Percentiles rank a stretch among this genome's conserved stretches.
phyloP scores from a whole-genome alignment of 306 rosid genomes.

The Elaeagnus macrophylla region DNA sequence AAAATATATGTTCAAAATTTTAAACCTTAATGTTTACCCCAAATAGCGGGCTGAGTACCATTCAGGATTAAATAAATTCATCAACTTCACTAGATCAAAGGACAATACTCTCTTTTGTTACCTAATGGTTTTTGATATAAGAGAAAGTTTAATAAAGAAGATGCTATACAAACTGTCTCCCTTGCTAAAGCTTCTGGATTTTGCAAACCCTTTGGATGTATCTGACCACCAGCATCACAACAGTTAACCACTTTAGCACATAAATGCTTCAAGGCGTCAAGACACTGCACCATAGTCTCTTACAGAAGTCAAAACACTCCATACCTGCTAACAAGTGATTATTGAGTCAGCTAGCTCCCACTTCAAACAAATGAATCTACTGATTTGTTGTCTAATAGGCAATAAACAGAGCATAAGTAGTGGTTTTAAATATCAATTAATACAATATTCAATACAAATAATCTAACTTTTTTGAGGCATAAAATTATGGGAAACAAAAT shows the following conservation, averaged over 20 bases:
- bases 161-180: constrained; percentile 73
- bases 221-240: constrained; percentile 39
- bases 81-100: background rate
- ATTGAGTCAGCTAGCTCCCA: background rate
- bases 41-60: no score
- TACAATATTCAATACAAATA: no score
- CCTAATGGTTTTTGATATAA: constrained; percentile 13
- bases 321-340: constrained; percentile 44
- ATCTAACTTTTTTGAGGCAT: no score
- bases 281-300: constrained; percentile 77
- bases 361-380: background rate
- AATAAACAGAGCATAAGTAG: background rate
- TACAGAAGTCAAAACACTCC: constrained; percentile 60
- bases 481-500: no score
- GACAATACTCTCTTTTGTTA: constrained; percentile 2
- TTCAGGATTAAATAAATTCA: background rate
- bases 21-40: no score
- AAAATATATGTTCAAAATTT: no score
- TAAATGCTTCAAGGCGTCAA: constrained; percentile 69
- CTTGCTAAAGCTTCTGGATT: constrained; percentile 83
- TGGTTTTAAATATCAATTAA: no score
- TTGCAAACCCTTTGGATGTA: constrained; percentile 54
- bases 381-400: background rate
- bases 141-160: constrained; percentile 18
- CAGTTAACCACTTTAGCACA: constrained; percentile 45